phyloP scores from a whole-genome alignment of 352 stramenopile genomes.

The Paralagenidium karlingii region DNA sequence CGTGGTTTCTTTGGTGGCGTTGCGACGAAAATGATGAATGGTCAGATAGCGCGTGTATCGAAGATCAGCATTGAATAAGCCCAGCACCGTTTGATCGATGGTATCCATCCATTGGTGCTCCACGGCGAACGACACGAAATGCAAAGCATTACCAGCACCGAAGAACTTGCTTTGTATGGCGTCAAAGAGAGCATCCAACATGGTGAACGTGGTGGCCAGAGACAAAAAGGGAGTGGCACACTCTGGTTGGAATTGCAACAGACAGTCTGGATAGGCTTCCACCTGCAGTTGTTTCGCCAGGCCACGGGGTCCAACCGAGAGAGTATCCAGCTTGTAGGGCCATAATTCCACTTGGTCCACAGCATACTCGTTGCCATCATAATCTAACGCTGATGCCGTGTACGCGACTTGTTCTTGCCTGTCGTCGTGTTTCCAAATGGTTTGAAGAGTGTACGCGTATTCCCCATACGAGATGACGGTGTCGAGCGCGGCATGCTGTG shows the following conservation, averaged over 20 bases:
- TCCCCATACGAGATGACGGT: no score
- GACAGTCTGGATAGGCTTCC: conserved; percentile 4
- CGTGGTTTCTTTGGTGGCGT: no score
- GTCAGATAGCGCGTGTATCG: no score
- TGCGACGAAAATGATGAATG: no score
- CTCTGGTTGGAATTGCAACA: conserved; percentile 2
- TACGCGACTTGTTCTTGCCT: no score
- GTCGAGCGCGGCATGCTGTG: no score
- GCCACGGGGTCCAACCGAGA: conserved; percentile 5
- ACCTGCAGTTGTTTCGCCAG: conserved; percentile 4
- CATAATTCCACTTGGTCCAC: no score
- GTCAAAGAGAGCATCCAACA: conserved; percentile 7
- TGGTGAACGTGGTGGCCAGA: conserved; percentile 4
- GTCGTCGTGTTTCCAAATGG: no score
- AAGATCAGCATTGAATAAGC: neutral
- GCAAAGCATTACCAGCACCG: neutral
- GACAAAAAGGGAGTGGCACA: neutral
- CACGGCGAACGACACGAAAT: neutral
- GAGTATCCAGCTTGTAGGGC: no score
- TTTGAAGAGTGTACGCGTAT: no score
- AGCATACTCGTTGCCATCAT: no score
- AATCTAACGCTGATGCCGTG: no score
- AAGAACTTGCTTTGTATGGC: neutral
- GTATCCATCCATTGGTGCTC: neutral
- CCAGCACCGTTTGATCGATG: neutral